Evolutionary conservation across 116 monocot genomes (phyloP), one percentile per base, ranked within the genome.

Genomic region (Iris pallida): DNA sequence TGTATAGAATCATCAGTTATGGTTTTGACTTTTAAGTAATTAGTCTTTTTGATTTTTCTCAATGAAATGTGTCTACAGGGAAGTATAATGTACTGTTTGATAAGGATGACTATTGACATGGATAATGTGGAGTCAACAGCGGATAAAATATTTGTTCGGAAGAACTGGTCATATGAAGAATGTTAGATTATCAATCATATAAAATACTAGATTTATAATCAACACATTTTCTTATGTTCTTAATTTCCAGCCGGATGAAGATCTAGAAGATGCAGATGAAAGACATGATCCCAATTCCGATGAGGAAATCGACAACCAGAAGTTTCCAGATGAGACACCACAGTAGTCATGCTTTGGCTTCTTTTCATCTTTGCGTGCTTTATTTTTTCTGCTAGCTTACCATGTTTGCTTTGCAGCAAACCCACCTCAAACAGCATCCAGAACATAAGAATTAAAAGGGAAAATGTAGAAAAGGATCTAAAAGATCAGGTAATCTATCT

Each of bases 251-350:
- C 63, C 59, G 41, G 81, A 87, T 79, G 90, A 94, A 75, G 82
- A 85, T 68, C 71, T 79, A 65, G 87, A 85, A 15, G 82, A 90
- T 72, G 54, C 63, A 55, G 76, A 87, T 82, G 87, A 74, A 76
- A 85, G 88, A 64, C 64, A 75, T 74, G 80, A 90, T 83, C 72
- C 78, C 52, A 76, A 82, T 71, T 87, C 85, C 57, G 59, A 75
- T 75, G 60, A 53, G 51, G 81, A 83, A 57, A 66, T 84, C 76
- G 79, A 87, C 75, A 82, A 84, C 59, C 6, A 47, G n/a, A 76
- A 72, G 66, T 71, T 53, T 65, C n/a, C 17, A 42, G 80, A 80
- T 59, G 81, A 88, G 16, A 72, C 52, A 45, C 44, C 77, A 71
- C 9, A 63, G 75, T 85, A 43, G 6, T 43, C 44, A 16, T 16